Percentiles rank a stretch among this genome's conserved stretches.
Conservation (phyloP, 2,329 filamentous ascomycete genomes). For the Truncatella angustata region DNA sequence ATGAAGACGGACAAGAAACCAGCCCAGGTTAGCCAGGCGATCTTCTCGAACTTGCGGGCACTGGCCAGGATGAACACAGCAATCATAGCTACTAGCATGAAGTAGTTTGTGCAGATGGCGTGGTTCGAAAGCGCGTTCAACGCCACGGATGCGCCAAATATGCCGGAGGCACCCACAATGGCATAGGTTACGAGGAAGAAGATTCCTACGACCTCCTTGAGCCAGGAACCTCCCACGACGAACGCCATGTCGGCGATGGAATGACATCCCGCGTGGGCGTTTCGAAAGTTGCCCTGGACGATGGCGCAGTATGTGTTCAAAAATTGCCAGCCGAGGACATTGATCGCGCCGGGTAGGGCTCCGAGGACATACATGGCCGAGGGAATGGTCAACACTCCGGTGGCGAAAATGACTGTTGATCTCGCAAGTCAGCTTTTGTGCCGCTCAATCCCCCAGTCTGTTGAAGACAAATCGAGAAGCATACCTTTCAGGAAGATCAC, state of each 20-base stretch:
- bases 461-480: constrained; percentile 1
- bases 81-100: constrained; percentile 49
- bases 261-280: constrained; percentile 36
- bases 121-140: constrained; percentile 59
- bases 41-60: constrained; percentile 57
- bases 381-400: constrained; percentile 40
- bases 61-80: constrained; percentile 48
- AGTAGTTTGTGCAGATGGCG: constrained; percentile 58
- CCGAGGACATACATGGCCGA: constrained; percentile 40
- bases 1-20: constrained; percentile 58
- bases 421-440: neutral
- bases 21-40: constrained; percentile 61
- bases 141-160: constrained; percentile 57
- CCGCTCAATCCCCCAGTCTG: neutral
- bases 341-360: constrained; percentile 40
- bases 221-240: constrained; percentile 48
- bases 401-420: constrained; percentile 38
- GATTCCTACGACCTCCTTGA: constrained; percentile 51
- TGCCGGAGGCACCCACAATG: constrained; percentile 54
- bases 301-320: constrained; percentile 38
- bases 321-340: constrained; percentile 39
- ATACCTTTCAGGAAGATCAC: constrained; percentile 45
- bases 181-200: constrained; percentile 58
- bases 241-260: constrained; percentile 54
- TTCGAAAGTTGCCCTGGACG: constrained; percentile 38